Evolutionary conservation across 2,329 filamentous ascomycete genomes (phyloP).

Genomic region (Nigrograna mackinnonii): DNA sequence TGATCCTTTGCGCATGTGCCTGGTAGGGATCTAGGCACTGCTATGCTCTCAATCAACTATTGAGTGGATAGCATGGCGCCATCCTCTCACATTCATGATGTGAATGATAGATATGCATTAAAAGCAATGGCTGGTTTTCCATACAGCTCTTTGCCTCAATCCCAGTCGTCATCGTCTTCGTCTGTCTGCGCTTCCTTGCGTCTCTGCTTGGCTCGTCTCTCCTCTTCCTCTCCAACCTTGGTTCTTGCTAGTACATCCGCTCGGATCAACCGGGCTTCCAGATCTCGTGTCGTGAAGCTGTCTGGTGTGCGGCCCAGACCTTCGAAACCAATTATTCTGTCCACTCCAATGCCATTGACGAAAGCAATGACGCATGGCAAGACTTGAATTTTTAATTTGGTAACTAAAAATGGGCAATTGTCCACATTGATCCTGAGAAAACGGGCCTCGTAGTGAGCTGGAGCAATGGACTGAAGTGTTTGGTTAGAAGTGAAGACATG

Average conservation of each 20-base stretch:
- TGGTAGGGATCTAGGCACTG: too few species aligned
- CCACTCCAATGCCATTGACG: slow-evolving; percentile 57
- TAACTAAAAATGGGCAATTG: slow-evolving; percentile 62
- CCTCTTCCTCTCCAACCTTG: slow-evolving; percentile 54
- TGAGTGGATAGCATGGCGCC: too few species aligned
- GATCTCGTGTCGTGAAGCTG: slow-evolving; percentile 57
- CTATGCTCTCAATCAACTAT: too few species aligned
- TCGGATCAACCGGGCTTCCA: slow-evolving; percentile 57
- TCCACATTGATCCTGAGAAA: slow-evolving; percentile 63
- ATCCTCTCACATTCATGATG: too few species aligned
- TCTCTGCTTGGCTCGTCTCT: slow-evolving; percentile 22
- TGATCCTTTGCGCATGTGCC: too few species aligned
- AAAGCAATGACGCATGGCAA: slow-evolving; percentile 63
- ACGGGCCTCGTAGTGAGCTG: slow-evolving; percentile 62
- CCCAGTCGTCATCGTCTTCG: slow-evolving; percentile 58
- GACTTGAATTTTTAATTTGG: slow-evolving; percentile 61
- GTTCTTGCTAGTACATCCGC: slow-evolving; percentile 56
- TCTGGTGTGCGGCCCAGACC: slow-evolving; percentile 58
- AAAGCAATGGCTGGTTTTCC: too few species aligned
- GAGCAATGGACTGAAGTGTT: slow-evolving; percentile 49
- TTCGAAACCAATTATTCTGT: slow-evolving; percentile 63
- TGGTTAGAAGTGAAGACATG: background rate
- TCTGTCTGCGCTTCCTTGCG: slow-evolving; percentile 29
- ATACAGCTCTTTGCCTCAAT: slow-evolving; percentile 34
- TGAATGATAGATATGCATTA: too few species aligned